Percentiles rank a stretch among this genome's conserved stretches.
These are phyloP conservation scores for Syzygium grande DNA, from an alignment of 345 rosid species.

Conservation along the genomic window DNA sequence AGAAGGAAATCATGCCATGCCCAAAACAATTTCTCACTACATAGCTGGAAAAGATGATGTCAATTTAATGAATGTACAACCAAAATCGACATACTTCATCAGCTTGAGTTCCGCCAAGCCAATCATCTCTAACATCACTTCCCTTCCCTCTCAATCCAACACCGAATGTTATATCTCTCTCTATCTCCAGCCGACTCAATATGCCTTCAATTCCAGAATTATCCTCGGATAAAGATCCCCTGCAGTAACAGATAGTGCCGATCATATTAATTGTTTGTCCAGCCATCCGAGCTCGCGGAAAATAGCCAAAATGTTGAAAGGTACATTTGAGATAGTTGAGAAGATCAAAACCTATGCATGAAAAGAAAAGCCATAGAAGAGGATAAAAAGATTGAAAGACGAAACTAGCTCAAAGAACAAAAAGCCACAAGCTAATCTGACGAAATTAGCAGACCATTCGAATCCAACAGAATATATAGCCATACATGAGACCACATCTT, in stretches of 20 bases:
- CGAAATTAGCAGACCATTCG: background rate
- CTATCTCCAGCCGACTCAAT: conserved; percentile 69
- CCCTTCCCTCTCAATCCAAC: conserved; percentile 40
- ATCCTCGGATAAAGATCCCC: conserved; percentile 32
- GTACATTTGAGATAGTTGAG: background rate
- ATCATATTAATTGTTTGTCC: conserved; percentile 1
- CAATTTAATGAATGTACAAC: background rate
- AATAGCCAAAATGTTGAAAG: background rate
- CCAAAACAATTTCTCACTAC: background rate
- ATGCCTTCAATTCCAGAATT: conserved; percentile 83
- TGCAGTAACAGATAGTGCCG: conserved; percentile 11
- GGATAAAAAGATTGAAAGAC: background rate
- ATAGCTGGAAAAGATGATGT: background rate
- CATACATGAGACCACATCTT: background rate
- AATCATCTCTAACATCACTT: conserved; percentile 17
- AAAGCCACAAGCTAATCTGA: background rate
- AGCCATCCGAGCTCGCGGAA: background rate
- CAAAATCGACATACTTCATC: conserved; percentile 37
- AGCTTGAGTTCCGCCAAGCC: conserved; percentile 21
- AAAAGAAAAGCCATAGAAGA: background rate
- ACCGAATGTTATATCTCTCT: conserved; percentile 64
- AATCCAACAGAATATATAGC: background rate
- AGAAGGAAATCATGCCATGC: background rate
- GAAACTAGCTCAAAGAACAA: background rate
- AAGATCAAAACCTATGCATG: background rate